phyloP scores from a whole-genome alignment of 1,284 basidiomycete species.

The Pseudozyma sp. region DNA sequence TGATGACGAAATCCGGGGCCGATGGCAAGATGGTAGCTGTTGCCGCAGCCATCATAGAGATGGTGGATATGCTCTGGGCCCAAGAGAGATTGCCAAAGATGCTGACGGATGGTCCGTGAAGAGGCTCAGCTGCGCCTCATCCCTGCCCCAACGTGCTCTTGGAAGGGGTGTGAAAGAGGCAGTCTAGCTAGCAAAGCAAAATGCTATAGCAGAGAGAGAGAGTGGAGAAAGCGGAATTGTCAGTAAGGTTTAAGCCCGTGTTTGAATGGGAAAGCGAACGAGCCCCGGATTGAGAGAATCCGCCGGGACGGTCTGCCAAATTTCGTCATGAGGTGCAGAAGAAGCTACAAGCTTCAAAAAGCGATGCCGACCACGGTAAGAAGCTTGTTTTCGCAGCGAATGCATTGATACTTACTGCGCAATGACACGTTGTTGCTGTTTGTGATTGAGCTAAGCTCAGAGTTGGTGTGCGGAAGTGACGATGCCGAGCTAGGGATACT shows the following conservation, averaged over 20 bases:
- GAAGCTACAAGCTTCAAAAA: not conserved
- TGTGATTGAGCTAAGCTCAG: constrained; percentile 13
- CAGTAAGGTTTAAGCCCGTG: not conserved
- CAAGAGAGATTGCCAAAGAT: not conserved
- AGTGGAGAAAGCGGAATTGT: not conserved
- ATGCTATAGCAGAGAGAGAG: not conserved
- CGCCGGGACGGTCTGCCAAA: not conserved
- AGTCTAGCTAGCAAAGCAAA: constrained; percentile 3
- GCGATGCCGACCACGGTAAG: too few relatives aligned
- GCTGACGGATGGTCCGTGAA: constrained; percentile 1
- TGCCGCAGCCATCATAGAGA: constrained; percentile 33
- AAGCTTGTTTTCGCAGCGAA: not conserved
- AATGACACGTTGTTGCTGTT: constrained; percentile 16
- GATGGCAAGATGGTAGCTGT: constrained; percentile 39
- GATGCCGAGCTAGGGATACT: constrained; percentile 1
- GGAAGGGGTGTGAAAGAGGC: constrained; percentile 1
- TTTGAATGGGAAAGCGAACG: not conserved
- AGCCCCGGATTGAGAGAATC: not conserved
- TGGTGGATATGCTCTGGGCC: not conserved
- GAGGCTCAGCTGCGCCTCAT: constrained; percentile 25
- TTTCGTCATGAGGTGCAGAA: not conserved
- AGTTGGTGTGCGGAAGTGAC: constrained; percentile 7
- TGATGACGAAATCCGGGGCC: constrained; percentile 34
- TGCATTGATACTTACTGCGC: constrained; percentile 13
- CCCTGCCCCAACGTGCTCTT: constrained; percentile 10